phyloP scores from a whole-genome alignment of 2,329 filamentous ascomycete genomes.

The Stemphylium vesicarium region DNA sequence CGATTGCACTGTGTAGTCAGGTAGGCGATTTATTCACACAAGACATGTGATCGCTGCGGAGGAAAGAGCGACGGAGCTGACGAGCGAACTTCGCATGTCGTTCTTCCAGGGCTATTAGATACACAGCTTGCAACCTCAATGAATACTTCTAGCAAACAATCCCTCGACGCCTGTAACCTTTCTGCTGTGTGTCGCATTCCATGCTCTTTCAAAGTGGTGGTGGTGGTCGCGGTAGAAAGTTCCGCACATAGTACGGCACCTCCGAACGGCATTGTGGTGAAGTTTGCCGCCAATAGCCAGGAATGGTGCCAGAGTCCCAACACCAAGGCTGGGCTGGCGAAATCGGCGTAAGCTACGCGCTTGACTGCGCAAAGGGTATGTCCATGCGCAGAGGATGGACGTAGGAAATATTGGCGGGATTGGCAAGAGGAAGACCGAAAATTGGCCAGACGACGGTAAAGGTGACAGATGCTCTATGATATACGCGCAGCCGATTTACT shows the following conservation, averaged over 20 bases:
- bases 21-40: no score
- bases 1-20: no score
- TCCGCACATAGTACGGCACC: background rate
- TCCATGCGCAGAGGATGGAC: background rate
- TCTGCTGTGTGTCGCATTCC: no score
- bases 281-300: background rate
- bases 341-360: background rate
- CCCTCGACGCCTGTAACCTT: no score
- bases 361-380: background rate
- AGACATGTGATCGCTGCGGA: no score
- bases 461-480: constrained; percentile 15
- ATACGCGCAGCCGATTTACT: constrained; percentile 30
- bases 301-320: background rate
- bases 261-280: background rate
- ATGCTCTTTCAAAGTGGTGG: background rate
- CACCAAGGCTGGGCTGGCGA: background rate
- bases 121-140: no score
- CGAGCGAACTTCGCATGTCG: no score
- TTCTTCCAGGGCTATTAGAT: no score
- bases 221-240: background rate
- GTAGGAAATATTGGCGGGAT: background rate
- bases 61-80: no score
- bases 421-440: constrained; percentile 1
- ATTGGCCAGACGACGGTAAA: constrained; percentile 7
- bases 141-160: no score